A percentile compares a stretch with the other conserved stretches of the same genome.
These are phyloP conservation scores for Rutstroemia sp. DNA, from an alignment of 2,329 filamentous ascomycete species.

Conservation along the genomic window DNA sequence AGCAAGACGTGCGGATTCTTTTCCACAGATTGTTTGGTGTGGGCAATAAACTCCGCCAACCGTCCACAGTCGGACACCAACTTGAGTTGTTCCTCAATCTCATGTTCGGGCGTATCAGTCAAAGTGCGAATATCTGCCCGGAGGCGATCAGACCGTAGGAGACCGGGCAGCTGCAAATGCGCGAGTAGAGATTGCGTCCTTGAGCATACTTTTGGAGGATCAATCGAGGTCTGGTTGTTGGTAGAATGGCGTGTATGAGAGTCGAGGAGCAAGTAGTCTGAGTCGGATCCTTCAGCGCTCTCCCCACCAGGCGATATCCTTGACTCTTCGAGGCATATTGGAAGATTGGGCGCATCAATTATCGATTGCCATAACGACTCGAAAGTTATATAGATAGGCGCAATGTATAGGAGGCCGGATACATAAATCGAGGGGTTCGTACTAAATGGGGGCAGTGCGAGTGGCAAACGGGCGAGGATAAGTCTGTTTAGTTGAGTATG, in stretches of 20 bases:
- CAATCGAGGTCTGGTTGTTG: not conserved
- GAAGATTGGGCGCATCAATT: slow-evolving; percentile 29
- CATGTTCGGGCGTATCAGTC: slow-evolving; percentile 40
- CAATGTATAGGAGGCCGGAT: slow-evolving; percentile 60
- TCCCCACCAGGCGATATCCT: not conserved
- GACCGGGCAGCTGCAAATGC: slow-evolving; percentile 39
- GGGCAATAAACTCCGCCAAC: slow-evolving; percentile 45
- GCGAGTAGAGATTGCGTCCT: slow-evolving; percentile 35
- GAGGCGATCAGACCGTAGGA: slow-evolving; percentile 42
- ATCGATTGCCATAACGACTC: slow-evolving; percentile 57
- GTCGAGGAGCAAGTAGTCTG: slow-evolving; percentile 5
- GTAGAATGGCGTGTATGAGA: not conserved
- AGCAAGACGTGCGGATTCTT: slow-evolving; percentile 59
- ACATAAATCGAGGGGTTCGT: slow-evolving; percentile 53
- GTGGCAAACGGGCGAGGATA: slow-evolving; percentile 59
- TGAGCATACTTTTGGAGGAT: slow-evolving; percentile 14
- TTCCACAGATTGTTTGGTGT: slow-evolving; percentile 44
- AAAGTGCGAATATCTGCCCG: slow-evolving; percentile 46
- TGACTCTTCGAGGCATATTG: slow-evolving; percentile 7
- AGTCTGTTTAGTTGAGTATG: slow-evolving; percentile 64
- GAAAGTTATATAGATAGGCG: slow-evolving; percentile 64
- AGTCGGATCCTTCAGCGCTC: slow-evolving; percentile 6
- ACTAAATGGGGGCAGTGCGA: slow-evolving; percentile 59
- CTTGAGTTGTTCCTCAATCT: slow-evolving; percentile 42
- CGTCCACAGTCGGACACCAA: slow-evolving; percentile 27